Evolutionary conservation across 345 rosid species (phyloP).

Genomic region (Garcia nutans): DNA sequence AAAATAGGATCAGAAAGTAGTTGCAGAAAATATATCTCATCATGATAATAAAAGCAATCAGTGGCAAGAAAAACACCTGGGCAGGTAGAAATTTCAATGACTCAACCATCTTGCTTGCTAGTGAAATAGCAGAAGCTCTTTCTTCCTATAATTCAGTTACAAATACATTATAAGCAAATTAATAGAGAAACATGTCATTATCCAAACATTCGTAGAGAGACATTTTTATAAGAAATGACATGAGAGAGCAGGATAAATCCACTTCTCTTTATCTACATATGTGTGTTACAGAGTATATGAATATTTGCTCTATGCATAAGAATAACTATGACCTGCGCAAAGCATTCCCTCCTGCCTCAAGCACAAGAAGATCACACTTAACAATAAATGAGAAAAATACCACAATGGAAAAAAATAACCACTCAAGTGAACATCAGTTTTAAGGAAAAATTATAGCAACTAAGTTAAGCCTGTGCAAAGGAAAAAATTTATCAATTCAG

Average conservation of each 20-base stretch:
- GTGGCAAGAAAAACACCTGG: constrained; percentile 52
- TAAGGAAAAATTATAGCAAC: background rate
- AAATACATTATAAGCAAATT: constrained; percentile 6
- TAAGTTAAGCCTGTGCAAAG: background rate
- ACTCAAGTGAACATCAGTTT: background rate
- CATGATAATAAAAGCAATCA: background rate
- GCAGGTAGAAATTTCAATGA: constrained; percentile 77
- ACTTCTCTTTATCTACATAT: background rate
- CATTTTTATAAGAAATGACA: background rate
- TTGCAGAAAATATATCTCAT: background rate
- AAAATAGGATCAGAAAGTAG: constrained; percentile 22
- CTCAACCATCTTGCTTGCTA: constrained; percentile 87
- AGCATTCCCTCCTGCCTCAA: background rate
- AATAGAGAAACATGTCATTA: background rate
- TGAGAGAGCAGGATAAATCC: background rate
- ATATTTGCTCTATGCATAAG: background rate
- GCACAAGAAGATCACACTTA: background rate
- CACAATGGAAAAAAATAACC: background rate
- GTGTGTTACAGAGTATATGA: background rate
- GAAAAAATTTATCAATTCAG: background rate
- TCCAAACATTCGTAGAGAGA: background rate
- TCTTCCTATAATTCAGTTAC: constrained; percentile 54
- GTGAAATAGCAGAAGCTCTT: constrained; percentile 70
- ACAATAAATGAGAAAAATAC: background rate
- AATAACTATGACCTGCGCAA: background rate